Base-by-base conservation (phyloP, 2,329 filamentous ascomycete genomes). In the Cordyceps javanica region DNA sequence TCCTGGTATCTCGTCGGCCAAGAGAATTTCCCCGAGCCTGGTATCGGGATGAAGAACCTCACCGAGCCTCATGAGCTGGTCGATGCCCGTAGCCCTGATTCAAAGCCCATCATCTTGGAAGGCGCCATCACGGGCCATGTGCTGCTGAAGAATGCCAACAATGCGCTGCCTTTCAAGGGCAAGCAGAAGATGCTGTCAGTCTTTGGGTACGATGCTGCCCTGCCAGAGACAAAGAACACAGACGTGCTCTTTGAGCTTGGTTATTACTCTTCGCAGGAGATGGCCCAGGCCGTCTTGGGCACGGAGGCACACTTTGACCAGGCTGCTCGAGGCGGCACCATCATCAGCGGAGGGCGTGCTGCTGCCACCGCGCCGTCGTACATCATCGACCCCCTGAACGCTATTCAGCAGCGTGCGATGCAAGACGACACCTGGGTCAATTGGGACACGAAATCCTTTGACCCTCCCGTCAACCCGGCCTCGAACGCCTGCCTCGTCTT, bases 401-500 rank as follows among this genome's bases (percentile, higher is more conserved):
- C 82, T 0, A 73, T 86, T n/a, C 80, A 83, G 57, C 74, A 79
- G 19, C 75, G 78, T 34, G 80, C 80, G 0, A 72, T 72, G 14
- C 66, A 73, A 3, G 82, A 87, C 59, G 75, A 74, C n/a, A 82
- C 82, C 0, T 78, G 78, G 60, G 70, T 88, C 0, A 81, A 58
- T 69, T 88, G 61, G 73, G 79, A 74, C 38, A 62, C 72, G 1
- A 63, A 67, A 4, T 72, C 69, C 1, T 62, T 63, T 16, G 58
- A 70, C 7, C 69, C 69, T 0, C 65, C 65, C 3, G 71, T 75
- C 14, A 74, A 75, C n/a, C 66, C 63, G 2, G 71, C 73, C 3
- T 66, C 66, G 1, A 79, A 87, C 3, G 83, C 89, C 49, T 52
- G 96, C 87, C 67, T 97, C 41, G 91, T 94, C 1, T 96, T 96